Percentiles rank a stretch among this genome's conserved stretches.
These are phyloP conservation scores for Euphorbia celastroides DNA, from an alignment of 441 rosid genomes.

Conservation along the genomic window DNA sequence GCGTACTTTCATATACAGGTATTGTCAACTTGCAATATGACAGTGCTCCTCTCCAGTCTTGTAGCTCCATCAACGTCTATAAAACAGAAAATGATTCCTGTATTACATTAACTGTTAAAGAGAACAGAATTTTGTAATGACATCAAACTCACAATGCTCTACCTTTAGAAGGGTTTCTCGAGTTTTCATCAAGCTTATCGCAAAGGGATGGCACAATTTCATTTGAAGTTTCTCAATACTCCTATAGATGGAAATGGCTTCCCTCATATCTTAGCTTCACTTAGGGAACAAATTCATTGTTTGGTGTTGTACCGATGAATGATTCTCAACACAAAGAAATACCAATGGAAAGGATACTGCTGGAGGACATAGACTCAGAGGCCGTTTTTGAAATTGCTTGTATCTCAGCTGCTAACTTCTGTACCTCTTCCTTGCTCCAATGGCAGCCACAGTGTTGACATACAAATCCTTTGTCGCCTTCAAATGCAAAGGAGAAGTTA, in stretches of 20 bases:
- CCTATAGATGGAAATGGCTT: conserved; percentile 42
- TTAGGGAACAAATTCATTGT: conserved; percentile 29
- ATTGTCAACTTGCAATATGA: conserved; percentile 66
- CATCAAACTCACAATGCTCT: no score
- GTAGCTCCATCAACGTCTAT: conserved; percentile 77
- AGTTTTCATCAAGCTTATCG: conserved; percentile 64
- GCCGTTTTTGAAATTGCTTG: conserved; percentile 40
- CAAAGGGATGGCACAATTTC: conserved; percentile 68
- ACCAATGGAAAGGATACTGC: conserved; percentile 39
- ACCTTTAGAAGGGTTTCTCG: conserved; percentile 88
- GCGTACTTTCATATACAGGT: conserved; percentile 80
- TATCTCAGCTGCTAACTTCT: conserved; percentile 45
- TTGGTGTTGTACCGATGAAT: conserved; percentile 13
- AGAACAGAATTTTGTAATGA: no score
- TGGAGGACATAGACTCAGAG: conserved; percentile 32
- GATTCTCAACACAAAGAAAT: conserved; percentile 5
- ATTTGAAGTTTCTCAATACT: conserved; percentile 61
- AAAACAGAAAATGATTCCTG: conserved; percentile 14
- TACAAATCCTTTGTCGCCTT: conserved; percentile 70
- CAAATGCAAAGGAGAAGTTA: conserved; percentile 22
- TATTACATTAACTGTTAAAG: neutral
- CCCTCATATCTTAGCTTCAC: conserved; percentile 42
- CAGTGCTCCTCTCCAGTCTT: conserved; percentile 72
- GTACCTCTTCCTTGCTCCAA: conserved; percentile 67
- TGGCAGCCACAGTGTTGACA: conserved; percentile 73